phyloP scores from a whole-genome alignment of 2,329 filamentous ascomycete species.

The Colletotrichum caudatum region DNA sequence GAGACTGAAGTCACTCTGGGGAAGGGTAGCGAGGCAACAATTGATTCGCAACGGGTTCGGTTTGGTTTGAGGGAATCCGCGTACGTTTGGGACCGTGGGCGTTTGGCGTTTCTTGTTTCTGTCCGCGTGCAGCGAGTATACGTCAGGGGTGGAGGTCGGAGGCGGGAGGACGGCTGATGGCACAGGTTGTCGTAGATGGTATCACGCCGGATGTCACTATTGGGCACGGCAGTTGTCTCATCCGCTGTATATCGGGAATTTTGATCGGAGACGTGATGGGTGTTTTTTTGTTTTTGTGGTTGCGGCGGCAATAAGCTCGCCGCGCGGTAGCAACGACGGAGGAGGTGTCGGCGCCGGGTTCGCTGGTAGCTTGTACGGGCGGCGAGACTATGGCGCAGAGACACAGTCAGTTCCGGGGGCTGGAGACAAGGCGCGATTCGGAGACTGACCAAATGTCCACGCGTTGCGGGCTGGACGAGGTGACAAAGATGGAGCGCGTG shows the following conservation, averaged over 20 bases:
- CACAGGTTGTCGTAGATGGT: constrained; percentile 32
- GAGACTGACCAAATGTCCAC: constrained; percentile 2
- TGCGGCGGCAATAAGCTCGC: background rate
- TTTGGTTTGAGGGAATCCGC: background rate
- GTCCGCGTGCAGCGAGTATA: constrained; percentile 5
- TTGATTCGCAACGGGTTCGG: background rate
- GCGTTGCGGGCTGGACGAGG: background rate
- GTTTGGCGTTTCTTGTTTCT: background rate
- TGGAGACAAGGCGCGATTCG: background rate
- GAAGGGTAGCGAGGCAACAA: background rate
- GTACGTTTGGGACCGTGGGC: background rate
- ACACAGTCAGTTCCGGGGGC: constrained; percentile 13
- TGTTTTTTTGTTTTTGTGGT: background rate
- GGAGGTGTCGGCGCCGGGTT: constrained; percentile 13
- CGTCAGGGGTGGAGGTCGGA: constrained; percentile 10
- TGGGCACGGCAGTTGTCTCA: background rate
- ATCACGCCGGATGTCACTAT: constrained; percentile 17
- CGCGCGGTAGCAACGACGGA: constrained; percentile 8
- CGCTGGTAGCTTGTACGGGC: constrained; percentile 7
- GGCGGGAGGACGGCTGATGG: constrained; percentile 23
- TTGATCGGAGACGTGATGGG: background rate
- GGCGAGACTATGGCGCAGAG: constrained; percentile 3
- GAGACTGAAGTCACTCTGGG: background rate
- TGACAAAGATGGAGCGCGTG: background rate
- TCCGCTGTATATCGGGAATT: background rate